phyloP scores from a whole-genome alignment of 148 eudicot genomes.

The Persicaria tinctoria region DNA sequence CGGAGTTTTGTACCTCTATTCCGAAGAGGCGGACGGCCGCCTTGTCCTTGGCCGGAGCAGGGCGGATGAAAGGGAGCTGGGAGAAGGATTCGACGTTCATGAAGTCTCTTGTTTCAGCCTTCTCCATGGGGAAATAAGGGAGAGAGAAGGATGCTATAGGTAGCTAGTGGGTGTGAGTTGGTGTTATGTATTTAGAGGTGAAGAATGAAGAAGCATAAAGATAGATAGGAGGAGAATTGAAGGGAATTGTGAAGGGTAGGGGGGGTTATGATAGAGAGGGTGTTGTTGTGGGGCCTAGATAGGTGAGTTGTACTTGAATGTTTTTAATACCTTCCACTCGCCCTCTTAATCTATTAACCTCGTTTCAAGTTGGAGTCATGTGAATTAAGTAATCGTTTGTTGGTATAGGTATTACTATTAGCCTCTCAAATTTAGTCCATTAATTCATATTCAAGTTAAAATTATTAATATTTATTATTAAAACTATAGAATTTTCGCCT shows the following conservation, averaged over 20 bases:
- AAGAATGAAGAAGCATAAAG: constrained; percentile 11
- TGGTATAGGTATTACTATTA: too few relatives aligned
- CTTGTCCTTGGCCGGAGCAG: constrained; percentile 31
- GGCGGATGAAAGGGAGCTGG: constrained; percentile 77
- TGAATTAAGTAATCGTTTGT: too few relatives aligned
- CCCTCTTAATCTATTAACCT: too few relatives aligned
- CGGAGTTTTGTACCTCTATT: constrained; percentile 40
- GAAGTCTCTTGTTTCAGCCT: constrained; percentile 73
- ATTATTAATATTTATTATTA: too few relatives aligned
- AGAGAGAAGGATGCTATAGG: neutral
- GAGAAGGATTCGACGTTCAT: constrained; percentile 94
- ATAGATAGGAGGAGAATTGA: neutral
- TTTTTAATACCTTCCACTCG: neutral
- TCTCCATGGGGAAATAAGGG: constrained; percentile 36
- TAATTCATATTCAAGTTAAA: too few relatives aligned
- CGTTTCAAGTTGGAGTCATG: too few relatives aligned
- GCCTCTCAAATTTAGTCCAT: too few relatives aligned
- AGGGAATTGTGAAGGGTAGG: too few relatives aligned
- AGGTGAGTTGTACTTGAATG: neutral
- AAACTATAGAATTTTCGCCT: too few relatives aligned
- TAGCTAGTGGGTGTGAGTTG: constrained; percentile 3
- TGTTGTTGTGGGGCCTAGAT: constrained; percentile 6
- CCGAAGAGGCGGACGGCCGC: constrained; percentile 68
- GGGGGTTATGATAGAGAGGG: neutral
- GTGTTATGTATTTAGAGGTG: neutral